A percentile compares a stretch with the other conserved stretches of the same genome.
These are phyloP conservation scores for Gonapodya prolifera DNA, from an alignment of 192 early-diverging fungal species.

Conservation along the genomic window DNA sequence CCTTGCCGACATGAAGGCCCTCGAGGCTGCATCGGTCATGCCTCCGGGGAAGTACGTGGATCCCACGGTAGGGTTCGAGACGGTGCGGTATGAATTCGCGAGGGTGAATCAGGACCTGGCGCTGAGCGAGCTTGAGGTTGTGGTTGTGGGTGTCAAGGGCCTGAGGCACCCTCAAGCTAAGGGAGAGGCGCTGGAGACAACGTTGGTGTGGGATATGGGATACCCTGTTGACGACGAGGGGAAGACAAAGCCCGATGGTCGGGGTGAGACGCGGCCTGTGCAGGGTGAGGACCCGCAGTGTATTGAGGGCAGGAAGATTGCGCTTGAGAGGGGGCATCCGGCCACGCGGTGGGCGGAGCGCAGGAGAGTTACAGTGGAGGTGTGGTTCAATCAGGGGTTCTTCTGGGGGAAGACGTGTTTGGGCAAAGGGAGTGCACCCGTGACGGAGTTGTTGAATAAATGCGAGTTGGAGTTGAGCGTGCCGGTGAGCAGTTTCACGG, in stretches of 20 bases:
- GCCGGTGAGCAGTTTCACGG: conserved; percentile 32
- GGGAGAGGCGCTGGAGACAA: background rate
- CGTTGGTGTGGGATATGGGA: background rate
- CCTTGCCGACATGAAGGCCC: background rate
- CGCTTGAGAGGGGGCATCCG: background rate
- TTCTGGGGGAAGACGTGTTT: conserved; percentile 37
- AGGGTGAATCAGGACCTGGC: background rate
- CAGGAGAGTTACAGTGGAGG: background rate
- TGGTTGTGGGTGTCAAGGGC: background rate
- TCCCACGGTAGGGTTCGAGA: background rate
- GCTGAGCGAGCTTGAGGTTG: background rate
- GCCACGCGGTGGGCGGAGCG: background rate
- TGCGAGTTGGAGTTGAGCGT: conserved; percentile 51
- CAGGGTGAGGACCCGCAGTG: background rate
- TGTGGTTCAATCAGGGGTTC: conserved; percentile 19
- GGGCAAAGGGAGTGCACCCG: conserved; percentile 40
- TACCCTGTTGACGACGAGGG: background rate
- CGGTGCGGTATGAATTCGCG: background rate
- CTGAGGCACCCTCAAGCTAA: background rate
- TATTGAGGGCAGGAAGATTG: background rate
- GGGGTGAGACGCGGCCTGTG: background rate
- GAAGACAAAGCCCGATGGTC: background rate
- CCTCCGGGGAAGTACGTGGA: background rate
- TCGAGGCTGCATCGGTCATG: background rate
- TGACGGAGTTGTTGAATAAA: conserved; percentile 45